A percentile compares a stretch with the other conserved stretches of the same genome.
phyloP scores from a whole-genome alignment of 805 yeast genomes.

The Millerozyma acaciae region DNA sequence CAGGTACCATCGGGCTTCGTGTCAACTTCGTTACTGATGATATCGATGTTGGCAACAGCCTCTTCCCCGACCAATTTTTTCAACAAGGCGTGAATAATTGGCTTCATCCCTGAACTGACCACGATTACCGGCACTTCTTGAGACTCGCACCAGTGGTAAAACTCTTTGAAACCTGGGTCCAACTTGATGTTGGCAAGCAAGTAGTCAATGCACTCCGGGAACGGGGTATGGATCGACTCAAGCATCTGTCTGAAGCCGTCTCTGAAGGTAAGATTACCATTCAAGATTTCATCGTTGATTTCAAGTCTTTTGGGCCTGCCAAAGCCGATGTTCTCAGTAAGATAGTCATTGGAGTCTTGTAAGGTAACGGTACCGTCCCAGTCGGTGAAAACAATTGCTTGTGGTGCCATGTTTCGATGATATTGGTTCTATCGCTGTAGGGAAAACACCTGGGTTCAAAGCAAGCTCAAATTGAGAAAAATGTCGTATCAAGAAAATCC shows the following conservation, averaged over 20 bases:
- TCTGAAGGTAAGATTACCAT: slow-evolving; percentile 65
- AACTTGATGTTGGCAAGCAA: slow-evolving; percentile 63
- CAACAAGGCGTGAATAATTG: slow-evolving; percentile 78
- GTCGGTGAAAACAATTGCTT: slow-evolving; percentile 88
- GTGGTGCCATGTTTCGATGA: neutral
- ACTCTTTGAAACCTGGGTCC: slow-evolving; percentile 86
- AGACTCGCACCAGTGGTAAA: slow-evolving; percentile 73
- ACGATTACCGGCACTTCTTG: slow-evolving; percentile 79
- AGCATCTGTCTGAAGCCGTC: slow-evolving; percentile 86
- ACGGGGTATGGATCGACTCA: slow-evolving; percentile 69
- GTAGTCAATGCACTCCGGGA: slow-evolving; percentile 74
- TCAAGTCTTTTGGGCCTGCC: slow-evolving; percentile 65
- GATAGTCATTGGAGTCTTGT: slow-evolving; percentile 89
- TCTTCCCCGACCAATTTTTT: slow-evolving; percentile 72
- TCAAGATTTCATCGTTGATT: slow-evolving; percentile 69
- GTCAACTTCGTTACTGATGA: slow-evolving; percentile 75
- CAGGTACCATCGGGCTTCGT: slow-evolving; percentile 57
- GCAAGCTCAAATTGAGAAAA: no score
- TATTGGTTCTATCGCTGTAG: neutral
- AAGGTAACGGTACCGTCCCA: slow-evolving; percentile 97
- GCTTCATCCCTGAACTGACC: slow-evolving; percentile 91
- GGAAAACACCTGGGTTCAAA: no score
- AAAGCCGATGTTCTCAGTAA: slow-evolving; percentile 87
- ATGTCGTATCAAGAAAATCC: no score
- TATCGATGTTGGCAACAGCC: slow-evolving; percentile 66